Evolutionary conservation across 495 filamentous ascomycete species (phyloP), one percentile per base, ranked within the genome.

Genomic region (Daldinia childiae): DNA sequence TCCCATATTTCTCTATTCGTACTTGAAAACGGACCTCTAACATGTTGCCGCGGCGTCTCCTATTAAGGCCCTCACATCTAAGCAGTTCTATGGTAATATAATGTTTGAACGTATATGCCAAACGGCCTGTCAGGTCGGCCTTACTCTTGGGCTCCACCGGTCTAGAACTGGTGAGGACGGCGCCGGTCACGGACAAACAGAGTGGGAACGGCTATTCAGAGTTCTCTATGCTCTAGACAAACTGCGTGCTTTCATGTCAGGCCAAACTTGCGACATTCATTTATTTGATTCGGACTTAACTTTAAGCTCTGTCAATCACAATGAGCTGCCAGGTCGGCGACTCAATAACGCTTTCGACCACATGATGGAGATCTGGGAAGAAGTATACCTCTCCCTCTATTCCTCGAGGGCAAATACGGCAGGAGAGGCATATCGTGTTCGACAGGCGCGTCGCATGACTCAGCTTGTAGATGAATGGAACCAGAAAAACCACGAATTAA

Each of bases 321-420:
- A 36, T 12, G 59, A 64, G 5, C 15, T 7, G 1, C 51, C 64
- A 19, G 51, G 27, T n/a, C 51, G n/a, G 11, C 21, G 26, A 30
- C 6, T 72, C 52, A 68, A n/a, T 15, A 21, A 59, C 43, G 64
- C 57, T 12, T 62, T 66, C 62, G 45, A 72, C 56, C 43, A 68
- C 29, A 57, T 72, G n/a, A 72, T 72, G 69, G 57, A 30, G 8
- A 72, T 72, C 3, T 72, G 69, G 69, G 69, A 72, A 17, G 69
- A 72, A 26, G 55, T 72, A 12, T 72, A 72, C 30, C 24, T 72
- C 26, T 61, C 55, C 4, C 69, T 72, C 36, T 72, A 72, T 24
- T 58, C 52, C 2, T 26, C 43, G 17, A 34, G 64, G 4, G 64
- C 69, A 4, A 24, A 24, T 41, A 34, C 38, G 6, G 29, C 52